Conservation (phyloP, 352 stramenopile genomes). For the Globisporangium rhizosaccharum region DNA sequence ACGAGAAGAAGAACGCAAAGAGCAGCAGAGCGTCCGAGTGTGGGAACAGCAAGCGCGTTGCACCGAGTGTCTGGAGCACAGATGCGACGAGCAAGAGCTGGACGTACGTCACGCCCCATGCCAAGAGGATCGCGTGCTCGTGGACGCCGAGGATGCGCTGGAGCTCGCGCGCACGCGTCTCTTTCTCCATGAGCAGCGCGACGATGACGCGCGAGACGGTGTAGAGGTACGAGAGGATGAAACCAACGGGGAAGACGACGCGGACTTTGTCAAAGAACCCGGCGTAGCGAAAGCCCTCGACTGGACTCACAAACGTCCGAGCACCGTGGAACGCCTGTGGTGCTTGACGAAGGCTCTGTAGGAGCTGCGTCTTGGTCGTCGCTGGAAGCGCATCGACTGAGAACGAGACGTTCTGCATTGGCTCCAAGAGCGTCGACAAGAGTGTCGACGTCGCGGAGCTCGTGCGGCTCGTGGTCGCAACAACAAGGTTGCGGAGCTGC, state of each 20-base stretch:
- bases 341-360: constrained; percentile 48
- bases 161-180: constrained; percentile 86
- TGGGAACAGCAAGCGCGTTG: constrained; percentile 32
- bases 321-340: constrained; percentile 56
- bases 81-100: constrained; percentile 41
- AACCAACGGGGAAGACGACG: constrained; percentile 83
- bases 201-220: constrained; percentile 88
- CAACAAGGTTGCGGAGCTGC: background rate
- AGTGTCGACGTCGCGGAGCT: background rate
- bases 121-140: constrained; percentile 38
- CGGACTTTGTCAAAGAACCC: constrained; percentile 78
- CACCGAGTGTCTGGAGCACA: constrained; percentile 39
- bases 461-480: background rate
- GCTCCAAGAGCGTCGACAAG: background rate
- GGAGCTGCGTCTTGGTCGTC: constrained; percentile 26
- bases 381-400: constrained; percentile 11
- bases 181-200: constrained; percentile 90
- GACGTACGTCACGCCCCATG: constrained; percentile 82
- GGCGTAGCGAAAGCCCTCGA: constrained; percentile 43
- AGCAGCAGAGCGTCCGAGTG: constrained; percentile 34
- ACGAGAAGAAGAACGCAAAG: constrained; percentile 73
- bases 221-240: constrained; percentile 91
- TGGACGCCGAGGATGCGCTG: constrained; percentile 90
- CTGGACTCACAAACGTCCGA: constrained; percentile 41
- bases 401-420: constrained; percentile 12